Evolutionary conservation across 352 stramenopile species (phyloP).

Genomic region (Globisporangium megalacanthum): DNA sequence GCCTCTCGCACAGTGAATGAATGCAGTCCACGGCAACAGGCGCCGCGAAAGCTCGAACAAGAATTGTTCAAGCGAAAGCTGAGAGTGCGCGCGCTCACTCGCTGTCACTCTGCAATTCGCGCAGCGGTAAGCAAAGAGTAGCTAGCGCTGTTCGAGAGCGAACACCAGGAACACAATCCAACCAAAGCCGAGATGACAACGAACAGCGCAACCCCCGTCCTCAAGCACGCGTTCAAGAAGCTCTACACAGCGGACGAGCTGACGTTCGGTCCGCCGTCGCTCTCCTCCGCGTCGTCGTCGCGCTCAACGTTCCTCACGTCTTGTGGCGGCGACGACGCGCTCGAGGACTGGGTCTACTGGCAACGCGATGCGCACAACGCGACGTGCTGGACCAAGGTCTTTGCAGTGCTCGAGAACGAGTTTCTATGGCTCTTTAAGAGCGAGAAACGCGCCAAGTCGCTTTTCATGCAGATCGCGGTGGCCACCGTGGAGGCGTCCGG

Average conservation of each 20-base stretch:
- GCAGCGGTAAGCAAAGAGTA: no score
- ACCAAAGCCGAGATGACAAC: background rate
- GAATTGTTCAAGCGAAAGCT: no score
- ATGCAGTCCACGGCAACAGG: no score
- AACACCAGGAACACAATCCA: background rate
- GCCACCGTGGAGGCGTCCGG: constrained; percentile 60
- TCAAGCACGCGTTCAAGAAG: constrained; percentile 15
- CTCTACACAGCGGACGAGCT: constrained; percentile 20
- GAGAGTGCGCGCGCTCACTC: no score
- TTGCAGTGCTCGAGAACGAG: constrained; percentile 71
- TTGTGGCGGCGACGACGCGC: constrained; percentile 24
- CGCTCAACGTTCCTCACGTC: constrained; percentile 46
- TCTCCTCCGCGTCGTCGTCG: constrained; percentile 22
- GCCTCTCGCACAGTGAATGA: no score
- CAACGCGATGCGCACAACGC: constrained; percentile 60
- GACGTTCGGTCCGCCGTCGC: constrained; percentile 17
- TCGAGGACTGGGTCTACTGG: constrained; percentile 85
- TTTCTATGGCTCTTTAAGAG: constrained; percentile 79
- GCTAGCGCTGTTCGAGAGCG: no score
- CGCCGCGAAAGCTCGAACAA: no score
- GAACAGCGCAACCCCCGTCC: background rate
- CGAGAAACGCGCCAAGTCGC: constrained; percentile 41
- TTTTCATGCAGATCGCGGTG: constrained; percentile 76
- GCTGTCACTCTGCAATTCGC: no score
- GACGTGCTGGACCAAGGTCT: constrained; percentile 80